Evolutionary conservation across 495 filamentous ascomycete genomes (phyloP), one percentile per base, ranked within the genome.

Genomic region (Trichodelitschia bisporula): DNA sequence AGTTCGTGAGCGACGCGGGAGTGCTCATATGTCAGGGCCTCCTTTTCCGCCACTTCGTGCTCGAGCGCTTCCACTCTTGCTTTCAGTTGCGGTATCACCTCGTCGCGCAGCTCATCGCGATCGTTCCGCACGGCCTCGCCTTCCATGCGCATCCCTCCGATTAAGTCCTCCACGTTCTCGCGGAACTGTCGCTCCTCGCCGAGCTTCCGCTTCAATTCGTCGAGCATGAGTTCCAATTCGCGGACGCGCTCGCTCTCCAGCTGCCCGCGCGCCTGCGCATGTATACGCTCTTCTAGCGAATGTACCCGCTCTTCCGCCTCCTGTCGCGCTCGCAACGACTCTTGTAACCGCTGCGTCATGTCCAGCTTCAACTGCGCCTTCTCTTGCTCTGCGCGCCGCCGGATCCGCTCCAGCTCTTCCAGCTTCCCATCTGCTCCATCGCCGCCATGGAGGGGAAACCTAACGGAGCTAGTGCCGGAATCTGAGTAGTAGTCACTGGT

Each of bases 401-500:
- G 71, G 34, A 80, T 56, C 45, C 69, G 74, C 37, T 90, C 79
- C 28, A 92, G 54, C 49, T 92, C 80, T 44, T 92, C 78, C 19
- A 70, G 56, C 31, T 69, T 71, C 8, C 20, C 29, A n/a, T n/a
- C n/a, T n/a, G 6, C 21, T 6, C 21, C 21, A 24, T 24, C 21
- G 10, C 39, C 35, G 33, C 74, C 67, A 18, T 64, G 58, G 9
- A 63, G 41, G 9, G 57, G 54, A 53, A 73, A 78, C 41, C 79
- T 69, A 31, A 74, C 63, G 3, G 83, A 82, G 47, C 79, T 83
- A 28, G 74, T 73, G 27, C 89, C 86, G 1, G 80, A 89, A 46
- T 97, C 86, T 0, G 86, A 97, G 46, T 83, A 97, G 51, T 97
- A 95, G 50, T 97, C 86, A 48, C 86, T 97, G 3, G 80, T 92